Evolutionary conservation across 2,329 filamentous ascomycete genomes (phyloP), one percentile per base, ranked within the genome.

Genomic region (Didymella pinodella): DNA sequence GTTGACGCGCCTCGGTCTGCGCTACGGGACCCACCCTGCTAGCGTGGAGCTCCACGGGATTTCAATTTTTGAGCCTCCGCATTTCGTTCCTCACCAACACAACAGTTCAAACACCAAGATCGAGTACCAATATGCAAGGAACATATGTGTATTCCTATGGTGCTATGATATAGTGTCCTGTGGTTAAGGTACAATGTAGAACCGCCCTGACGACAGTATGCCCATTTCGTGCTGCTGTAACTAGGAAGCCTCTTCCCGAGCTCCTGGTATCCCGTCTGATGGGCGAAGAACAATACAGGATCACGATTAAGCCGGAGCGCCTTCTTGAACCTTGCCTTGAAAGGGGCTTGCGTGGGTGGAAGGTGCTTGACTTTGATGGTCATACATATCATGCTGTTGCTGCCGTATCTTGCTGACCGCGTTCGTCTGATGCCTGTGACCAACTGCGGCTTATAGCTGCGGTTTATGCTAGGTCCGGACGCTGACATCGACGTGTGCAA

Each of bases 221-320:
- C 65, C 74, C 38, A 48, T 26, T 31, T 72, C 66, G 64, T 68
- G 76, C 77, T 78, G 77, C 82, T 85, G 84, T 85, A 85, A 86
- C 84, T 86, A 84, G 83, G 79, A 77, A 76, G 48, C 77, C 75
- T 77, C 79, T 84, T 79, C 50, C 84, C 92, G 88, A 89, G 84
- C 82, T 86, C 85, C 92, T 91, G 90, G 92, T 95, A 90, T 83
- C 84, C 85, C 85, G 88, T 90, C 86, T 84, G 78, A 78, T 59
- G 85, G 91, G 92, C 93, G 90, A 83, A 96, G 86, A 96, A 72
- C 52, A 71, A 77, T 66, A 65, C 63, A 58, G 74, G 90, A 92
- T 92, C 91, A 89, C 92, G 90, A 96, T 95, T 97, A 97, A 97
- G 93, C 93, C 93, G 93, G 93, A 96, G 93, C 91, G 87, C 86